Percentiles rank a stretch among this genome's conserved stretches.
Conservation (phyloP, 371 early-diverging fungal species). For the Choanephora cucurbitarum region DNA sequence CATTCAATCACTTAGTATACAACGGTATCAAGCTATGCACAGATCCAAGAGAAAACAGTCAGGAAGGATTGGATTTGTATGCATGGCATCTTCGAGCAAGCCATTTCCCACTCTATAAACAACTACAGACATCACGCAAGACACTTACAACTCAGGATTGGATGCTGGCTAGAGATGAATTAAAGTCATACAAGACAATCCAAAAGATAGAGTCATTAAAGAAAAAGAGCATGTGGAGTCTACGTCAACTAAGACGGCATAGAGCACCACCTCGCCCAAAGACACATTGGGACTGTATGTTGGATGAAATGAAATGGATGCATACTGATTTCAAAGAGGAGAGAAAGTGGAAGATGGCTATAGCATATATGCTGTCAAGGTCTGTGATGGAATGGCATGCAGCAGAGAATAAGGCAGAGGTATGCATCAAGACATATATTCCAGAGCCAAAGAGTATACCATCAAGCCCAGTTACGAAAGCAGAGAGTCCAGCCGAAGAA, state of each 20-base stretch:
- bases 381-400: slow-evolving; percentile 87
- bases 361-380: slow-evolving; percentile 65
- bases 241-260: slow-evolving; percentile 78
- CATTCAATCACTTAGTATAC: slow-evolving; percentile 52
- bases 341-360: slow-evolving; percentile 81
- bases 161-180: slow-evolving; percentile 87
- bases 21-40: slow-evolving; percentile 49
- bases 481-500: neutral
- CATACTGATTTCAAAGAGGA: slow-evolving; percentile 85
- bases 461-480: neutral
- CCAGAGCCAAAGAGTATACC: slow-evolving; percentile 2
- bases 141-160: slow-evolving; percentile 79
- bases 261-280: slow-evolving; percentile 69
- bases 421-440: slow-evolving; percentile 60
- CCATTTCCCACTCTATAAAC: slow-evolving; percentile 67
- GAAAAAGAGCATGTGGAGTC: slow-evolving; percentile 75
- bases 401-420: slow-evolving; percentile 64
- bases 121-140: slow-evolving; percentile 74
- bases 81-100: slow-evolving; percentile 78
- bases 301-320: slow-evolving; percentile 93
- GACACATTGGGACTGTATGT: slow-evolving; percentile 84
- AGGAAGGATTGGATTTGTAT: slow-evolving; percentile 54
- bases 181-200: slow-evolving; percentile 72
- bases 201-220: slow-evolving; percentile 81
- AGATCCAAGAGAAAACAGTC: slow-evolving; percentile 30